Percentiles rank a stretch among this genome's conserved stretches.
phyloP scores from a whole-genome alignment of 805 yeast species.

The Candida succiphila region DNA sequence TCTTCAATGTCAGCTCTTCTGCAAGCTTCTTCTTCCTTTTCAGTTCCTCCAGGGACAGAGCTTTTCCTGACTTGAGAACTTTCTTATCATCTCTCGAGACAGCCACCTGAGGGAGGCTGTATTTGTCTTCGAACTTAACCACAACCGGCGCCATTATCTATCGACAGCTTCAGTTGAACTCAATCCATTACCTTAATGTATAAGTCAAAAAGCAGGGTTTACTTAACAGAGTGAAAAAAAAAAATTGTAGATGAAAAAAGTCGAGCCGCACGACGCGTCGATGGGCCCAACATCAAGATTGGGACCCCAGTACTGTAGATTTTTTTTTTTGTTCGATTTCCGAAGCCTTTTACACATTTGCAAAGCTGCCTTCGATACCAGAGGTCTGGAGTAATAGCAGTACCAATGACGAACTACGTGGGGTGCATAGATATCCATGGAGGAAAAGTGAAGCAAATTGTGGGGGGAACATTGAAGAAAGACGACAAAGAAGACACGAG shows the following conservation, averaged over 20 bases:
- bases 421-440: slow-evolving; percentile 95
- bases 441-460: slow-evolving; percentile 94
- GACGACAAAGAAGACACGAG: slow-evolving; percentile 36
- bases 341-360: too few relatives aligned
- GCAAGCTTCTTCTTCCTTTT: slow-evolving; percentile 26
- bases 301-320: neutral
- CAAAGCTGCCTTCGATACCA: too few relatives aligned
- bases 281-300: neutral
- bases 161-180: neutral
- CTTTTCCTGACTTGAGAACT: slow-evolving; percentile 49
- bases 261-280: too few relatives aligned
- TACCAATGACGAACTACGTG: slow-evolving; percentile 78
- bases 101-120: slow-evolving; percentile 13
- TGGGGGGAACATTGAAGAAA: slow-evolving; percentile 74
- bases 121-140: slow-evolving; percentile 33
- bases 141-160: slow-evolving; percentile 33
- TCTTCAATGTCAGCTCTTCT: slow-evolving; percentile 16
- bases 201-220: neutral
- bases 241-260: too few relatives aligned
- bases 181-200: too few relatives aligned
- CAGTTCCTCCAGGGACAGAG: slow-evolving; percentile 35
- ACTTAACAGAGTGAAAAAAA: slow-evolving; percentile 49
- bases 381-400: too few relatives aligned
- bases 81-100: slow-evolving; percentile 41
- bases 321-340: too few relatives aligned